Conservation (phyloP, 805 yeast species). For the Metschnikowia lunata region DNA sequence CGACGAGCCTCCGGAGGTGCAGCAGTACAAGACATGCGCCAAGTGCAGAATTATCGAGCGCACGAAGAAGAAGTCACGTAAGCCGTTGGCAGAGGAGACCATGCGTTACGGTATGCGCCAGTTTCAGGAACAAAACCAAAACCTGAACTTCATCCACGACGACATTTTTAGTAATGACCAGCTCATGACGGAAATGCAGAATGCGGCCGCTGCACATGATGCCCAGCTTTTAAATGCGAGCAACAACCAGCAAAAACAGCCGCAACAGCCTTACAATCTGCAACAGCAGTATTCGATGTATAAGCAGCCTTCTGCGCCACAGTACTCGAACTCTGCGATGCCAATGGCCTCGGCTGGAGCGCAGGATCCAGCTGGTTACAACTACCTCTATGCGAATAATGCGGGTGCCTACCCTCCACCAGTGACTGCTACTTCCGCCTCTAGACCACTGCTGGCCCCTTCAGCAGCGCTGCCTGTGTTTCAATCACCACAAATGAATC, state of each 20-base stretch:
- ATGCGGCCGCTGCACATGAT: constrained; percentile 7
- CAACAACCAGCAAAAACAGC: neutral
- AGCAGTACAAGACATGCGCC: constrained; percentile 55
- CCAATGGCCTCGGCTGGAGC: neutral
- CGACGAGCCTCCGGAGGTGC: constrained; percentile 53
- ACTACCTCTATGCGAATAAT: constrained; percentile 7
- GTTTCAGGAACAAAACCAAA: constrained; percentile 36
- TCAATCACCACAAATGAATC: neutral
- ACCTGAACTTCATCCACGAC: constrained; percentile 30
- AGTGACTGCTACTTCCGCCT: neutral
- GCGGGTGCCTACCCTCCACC: neutral
- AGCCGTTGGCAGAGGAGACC: constrained; percentile 45
- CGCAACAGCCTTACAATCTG: constrained; percentile 3
- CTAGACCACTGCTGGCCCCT: constrained; percentile 6
- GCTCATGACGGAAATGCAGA: constrained; percentile 16
- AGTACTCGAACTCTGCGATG: neutral
- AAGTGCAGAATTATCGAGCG: constrained; percentile 55
- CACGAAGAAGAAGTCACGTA: constrained; percentile 38
- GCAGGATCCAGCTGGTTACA: constrained; percentile 4
- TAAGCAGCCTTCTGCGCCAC: constrained; percentile 6
- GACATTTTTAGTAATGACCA: constrained; percentile 24
- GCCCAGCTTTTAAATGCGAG: constrained; percentile 8
- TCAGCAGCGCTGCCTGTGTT: constrained; percentile 8
- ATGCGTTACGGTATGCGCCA: constrained; percentile 44
- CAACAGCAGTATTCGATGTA: constrained; percentile 12